Conservation (phyloP, 2,329 filamentous ascomycete genomes). For the Pseudocercospora cruenta region DNA sequence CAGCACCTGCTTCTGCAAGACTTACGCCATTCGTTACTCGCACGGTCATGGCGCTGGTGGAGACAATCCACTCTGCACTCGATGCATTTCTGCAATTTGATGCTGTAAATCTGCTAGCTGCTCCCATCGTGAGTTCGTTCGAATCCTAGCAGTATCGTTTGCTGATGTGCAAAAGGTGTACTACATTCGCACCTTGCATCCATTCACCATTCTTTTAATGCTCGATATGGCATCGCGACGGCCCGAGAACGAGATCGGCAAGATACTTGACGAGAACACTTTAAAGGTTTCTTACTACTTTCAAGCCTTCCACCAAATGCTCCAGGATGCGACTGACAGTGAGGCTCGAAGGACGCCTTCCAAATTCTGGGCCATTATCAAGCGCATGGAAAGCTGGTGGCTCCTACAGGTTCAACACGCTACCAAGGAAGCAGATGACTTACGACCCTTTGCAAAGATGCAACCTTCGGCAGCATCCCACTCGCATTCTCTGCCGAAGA, state of each 20-base stretch:
- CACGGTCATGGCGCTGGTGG: conserved; percentile 5
- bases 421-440: neutral
- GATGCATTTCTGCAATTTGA: conserved; percentile 14
- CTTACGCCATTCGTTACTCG: conserved; percentile 14
- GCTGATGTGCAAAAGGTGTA: conserved; percentile 3
- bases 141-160: neutral
- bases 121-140: conserved; percentile 7
- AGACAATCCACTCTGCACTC: conserved; percentile 9
- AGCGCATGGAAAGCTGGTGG: conserved; percentile 14
- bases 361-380: conserved; percentile 8
- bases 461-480: neutral
- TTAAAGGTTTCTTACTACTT: conserved; percentile 11
- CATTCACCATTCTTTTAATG: conserved; percentile 13
- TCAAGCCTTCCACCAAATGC: conserved; percentile 6
- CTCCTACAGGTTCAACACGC: neutral
- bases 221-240: conserved; percentile 12
- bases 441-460: conserved; percentile 6
- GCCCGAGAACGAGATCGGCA: conserved; percentile 8
- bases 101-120: neutral
- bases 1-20: neutral
- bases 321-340: neutral
- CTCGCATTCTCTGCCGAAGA: conserved; percentile 6
- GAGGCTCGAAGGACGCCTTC: conserved; percentile 4
- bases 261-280: conserved; percentile 13
- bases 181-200: conserved; percentile 14